phyloP scores from a whole-genome alignment of 2,329 filamentous ascomycete genomes.

The Trichoderma sp. region DNA sequence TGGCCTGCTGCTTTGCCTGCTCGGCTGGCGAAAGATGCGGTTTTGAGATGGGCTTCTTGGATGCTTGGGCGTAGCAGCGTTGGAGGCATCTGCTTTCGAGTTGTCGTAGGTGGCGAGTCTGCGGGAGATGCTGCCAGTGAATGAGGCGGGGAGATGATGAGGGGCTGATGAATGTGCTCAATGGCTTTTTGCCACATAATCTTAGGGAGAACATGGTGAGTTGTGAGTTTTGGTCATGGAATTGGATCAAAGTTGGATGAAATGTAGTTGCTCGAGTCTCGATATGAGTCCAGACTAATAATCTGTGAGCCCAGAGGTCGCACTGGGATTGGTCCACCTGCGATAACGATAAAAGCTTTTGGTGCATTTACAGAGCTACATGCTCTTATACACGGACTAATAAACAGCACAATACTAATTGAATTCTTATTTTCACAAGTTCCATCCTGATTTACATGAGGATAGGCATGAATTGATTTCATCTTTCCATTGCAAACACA shows the following conservation, averaged over 20 bases:
- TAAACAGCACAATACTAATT: too few species aligned
- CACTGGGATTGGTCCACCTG: not conserved
- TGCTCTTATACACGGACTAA: not conserved
- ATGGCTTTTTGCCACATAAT: not conserved
- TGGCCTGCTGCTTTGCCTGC: slow-evolving; percentile 30
- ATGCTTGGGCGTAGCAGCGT: slow-evolving; percentile 27
- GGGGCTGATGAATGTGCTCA: not conserved
- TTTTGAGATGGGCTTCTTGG: slow-evolving; percentile 14
- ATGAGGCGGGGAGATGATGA: not conserved
- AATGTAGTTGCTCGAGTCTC: not conserved
- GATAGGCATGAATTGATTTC: not conserved
- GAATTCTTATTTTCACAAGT: not conserved
- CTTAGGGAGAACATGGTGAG: slow-evolving; percentile 13
- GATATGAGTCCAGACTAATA: not conserved
- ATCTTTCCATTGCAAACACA: not conserved
- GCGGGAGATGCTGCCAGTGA: not conserved
- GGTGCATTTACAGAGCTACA: not conserved
- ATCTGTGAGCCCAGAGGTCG: not conserved
- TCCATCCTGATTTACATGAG: not conserved
- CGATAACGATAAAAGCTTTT: slow-evolving; percentile 13
- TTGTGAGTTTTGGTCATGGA: not conserved
- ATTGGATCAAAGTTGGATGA: not conserved
- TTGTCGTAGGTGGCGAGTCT: slow-evolving; percentile 17
- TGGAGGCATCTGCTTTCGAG: slow-evolving; percentile 23
- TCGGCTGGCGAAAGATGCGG: slow-evolving; percentile 23